A percentile compares a stretch with the other conserved stretches of the same genome.
Conservation (phyloP, 306 rosid genomes). For the Prunus campanulata region DNA sequence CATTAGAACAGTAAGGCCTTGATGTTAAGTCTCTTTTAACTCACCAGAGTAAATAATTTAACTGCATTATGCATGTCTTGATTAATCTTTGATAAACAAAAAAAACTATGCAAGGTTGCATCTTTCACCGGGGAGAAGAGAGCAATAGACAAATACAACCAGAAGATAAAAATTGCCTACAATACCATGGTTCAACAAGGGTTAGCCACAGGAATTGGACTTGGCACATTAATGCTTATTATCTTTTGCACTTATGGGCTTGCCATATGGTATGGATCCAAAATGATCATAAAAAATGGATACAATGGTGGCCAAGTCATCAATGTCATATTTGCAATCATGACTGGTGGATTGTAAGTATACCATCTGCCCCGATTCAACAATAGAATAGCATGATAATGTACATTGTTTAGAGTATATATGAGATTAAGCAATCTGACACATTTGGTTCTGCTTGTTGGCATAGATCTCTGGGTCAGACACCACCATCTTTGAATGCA, state of each 20-base stretch:
- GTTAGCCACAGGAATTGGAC: constrained; percentile 59
- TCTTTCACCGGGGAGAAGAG: constrained; percentile 82
- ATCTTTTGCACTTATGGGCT: constrained; percentile 75
- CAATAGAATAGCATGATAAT: background rate
- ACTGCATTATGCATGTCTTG: background rate
- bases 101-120: constrained; percentile 46
- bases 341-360: constrained; percentile 90
- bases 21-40: background rate
- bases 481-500: constrained; percentile 78
- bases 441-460: background rate
- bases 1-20: constrained; percentile 68
- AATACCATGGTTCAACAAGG: constrained; percentile 58
- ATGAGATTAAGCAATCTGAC: background rate
- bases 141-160: constrained; percentile 64
- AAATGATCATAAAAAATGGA: constrained; percentile 57
- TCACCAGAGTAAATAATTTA: background rate
- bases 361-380: background rate
- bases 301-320: constrained; percentile 73
- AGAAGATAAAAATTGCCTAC: constrained; percentile 59
- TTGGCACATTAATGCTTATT: constrained; percentile 41
- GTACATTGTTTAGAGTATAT: background rate
- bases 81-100: background rate
- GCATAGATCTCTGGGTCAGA: constrained; percentile 66
- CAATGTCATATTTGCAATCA: constrained; percentile 57
- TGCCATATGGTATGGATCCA: constrained; percentile 86